Percentiles rank a stretch among this genome's conserved stretches.
These are phyloP conservation scores for Chaetomium fimeti DNA, from an alignment of 495 filamentous ascomycete species.

Conservation along the genomic window DNA sequence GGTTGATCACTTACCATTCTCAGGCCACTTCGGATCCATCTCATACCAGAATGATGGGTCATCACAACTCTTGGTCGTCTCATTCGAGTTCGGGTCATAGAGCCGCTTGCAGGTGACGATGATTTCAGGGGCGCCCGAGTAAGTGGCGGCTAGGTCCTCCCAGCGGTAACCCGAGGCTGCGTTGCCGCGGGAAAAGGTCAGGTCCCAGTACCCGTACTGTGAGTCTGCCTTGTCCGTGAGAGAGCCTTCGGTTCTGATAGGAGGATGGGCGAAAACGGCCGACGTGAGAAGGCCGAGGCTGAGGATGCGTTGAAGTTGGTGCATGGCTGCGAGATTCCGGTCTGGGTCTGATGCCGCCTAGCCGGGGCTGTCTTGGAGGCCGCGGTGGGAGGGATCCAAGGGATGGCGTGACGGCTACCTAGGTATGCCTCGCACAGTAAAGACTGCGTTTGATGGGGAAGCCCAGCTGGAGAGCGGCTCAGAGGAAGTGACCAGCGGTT, in stretches of 20 bases:
- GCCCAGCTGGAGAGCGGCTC: not conserved
- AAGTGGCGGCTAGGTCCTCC: not conserved
- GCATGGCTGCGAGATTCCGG: not conserved
- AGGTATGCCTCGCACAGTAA: no score
- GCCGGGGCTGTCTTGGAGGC: not conserved
- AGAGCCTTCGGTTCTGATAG: not conserved
- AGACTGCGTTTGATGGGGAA: not conserved
- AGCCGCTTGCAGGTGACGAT: not conserved
- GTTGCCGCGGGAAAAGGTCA: not conserved
- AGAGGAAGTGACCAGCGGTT: not conserved
- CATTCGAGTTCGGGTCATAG: not conserved
- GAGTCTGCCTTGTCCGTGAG: not conserved
- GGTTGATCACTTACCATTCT: not conserved
- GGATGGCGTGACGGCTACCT: not conserved
- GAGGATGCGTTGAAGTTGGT: not conserved
- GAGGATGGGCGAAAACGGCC: not conserved
- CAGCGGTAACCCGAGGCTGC: slow-evolving; percentile 5
- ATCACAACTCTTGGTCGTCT: not conserved
- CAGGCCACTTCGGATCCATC: not conserved
- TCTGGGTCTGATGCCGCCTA: not conserved
- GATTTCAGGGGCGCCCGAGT: not conserved
- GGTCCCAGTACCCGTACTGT: not conserved
- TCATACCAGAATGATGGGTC: not conserved
- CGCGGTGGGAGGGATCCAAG: not conserved
- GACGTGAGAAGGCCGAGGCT: not conserved